Base-by-base conservation (phyloP, 352 stramenopile species). In the Poterioochromonas sp. region DNA sequence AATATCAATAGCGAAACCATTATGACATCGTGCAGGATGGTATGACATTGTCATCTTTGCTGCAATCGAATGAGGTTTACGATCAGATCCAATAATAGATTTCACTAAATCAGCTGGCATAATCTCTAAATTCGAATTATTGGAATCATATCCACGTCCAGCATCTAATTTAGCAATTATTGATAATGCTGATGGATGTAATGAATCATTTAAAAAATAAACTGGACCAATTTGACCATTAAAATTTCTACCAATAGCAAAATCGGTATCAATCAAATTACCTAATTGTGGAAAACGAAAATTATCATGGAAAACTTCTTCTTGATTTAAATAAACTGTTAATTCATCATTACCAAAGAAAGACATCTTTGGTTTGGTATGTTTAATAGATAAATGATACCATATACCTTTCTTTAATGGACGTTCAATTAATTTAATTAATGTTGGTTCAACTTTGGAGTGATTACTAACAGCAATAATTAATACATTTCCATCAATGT, bases 211-310 rank as follows among this genome's bases (percentile, higher is more conserved):
- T 1, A 79, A 78, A 0, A 79, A 12, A 69, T 78, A 79, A 60
- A 79, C 47, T n/a, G 76, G 76, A 37, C 49, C 29, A 18, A 79
- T 79, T 69, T 79, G 76, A 15, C 76, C 76, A 69, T 79, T 32
- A 62, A 79, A 73, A 41, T 79, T 65, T 2, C 5, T 65, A 43
- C 76, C 76, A 51, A 79, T 3, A n/a, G 12, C 1, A 40, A 58
- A 77, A 34, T 78, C 44, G 41, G 1, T 26, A 79, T 78, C 54
- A 11, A 22, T 34, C 37, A 22, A 22, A 47, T 34, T 64, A 35
- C 35, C 54, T 44, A 63, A 49, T 32, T 64, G 5, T 5, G 76
- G 76, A 35, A 79, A 78, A 49, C 39, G 62, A 40, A 79, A 12
- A 69, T 22, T 60, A 22, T 78, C 76, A n/a, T 76, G 40, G 40